Evolutionary conservation across 2,329 filamentous ascomycete species (phyloP).

Genomic region (Macrophomina phaseolina): DNA sequence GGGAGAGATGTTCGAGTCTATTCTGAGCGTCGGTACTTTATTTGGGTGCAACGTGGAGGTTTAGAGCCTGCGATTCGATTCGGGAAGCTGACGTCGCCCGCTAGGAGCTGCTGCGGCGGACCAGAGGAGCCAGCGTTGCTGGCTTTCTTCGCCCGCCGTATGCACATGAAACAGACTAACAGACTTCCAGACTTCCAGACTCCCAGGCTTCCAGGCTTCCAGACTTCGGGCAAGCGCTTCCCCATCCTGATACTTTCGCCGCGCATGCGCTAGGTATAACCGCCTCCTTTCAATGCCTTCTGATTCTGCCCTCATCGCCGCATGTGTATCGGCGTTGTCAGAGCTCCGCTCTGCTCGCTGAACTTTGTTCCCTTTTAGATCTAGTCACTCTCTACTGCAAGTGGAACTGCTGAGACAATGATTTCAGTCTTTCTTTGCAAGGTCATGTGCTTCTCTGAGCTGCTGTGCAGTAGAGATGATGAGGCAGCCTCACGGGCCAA

Average conservation of each 20-base stretch:
- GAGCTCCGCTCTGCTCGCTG: too few relatives aligned
- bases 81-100: slow-evolving; percentile 18
- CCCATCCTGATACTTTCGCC: neutral
- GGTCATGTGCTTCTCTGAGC: too few relatives aligned
- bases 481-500: too few relatives aligned
- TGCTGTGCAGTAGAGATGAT: too few relatives aligned
- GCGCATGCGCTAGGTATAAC: neutral
- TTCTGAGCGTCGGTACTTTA: neutral
- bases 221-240: neutral
- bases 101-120: slow-evolving; percentile 9
- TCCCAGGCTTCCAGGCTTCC: neutral
- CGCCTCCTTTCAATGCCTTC: too few relatives aligned
- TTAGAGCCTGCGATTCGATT: slow-evolving; percentile 10
- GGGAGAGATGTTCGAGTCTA: neutral
- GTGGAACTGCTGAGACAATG: too few relatives aligned
- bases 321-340: too few relatives aligned
- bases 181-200: neutral
- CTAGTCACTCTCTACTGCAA: too few relatives aligned
- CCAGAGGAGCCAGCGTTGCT: neutral
- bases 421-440: too few relatives aligned
- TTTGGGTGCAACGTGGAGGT: slow-evolving; percentile 22
- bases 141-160: neutral
- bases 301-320: too few relatives aligned
- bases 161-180: neutral
- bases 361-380: too few relatives aligned